Base-by-base conservation (phyloP, 495 filamentous ascomycete species). In the Mytilinidion resinicola region DNA sequence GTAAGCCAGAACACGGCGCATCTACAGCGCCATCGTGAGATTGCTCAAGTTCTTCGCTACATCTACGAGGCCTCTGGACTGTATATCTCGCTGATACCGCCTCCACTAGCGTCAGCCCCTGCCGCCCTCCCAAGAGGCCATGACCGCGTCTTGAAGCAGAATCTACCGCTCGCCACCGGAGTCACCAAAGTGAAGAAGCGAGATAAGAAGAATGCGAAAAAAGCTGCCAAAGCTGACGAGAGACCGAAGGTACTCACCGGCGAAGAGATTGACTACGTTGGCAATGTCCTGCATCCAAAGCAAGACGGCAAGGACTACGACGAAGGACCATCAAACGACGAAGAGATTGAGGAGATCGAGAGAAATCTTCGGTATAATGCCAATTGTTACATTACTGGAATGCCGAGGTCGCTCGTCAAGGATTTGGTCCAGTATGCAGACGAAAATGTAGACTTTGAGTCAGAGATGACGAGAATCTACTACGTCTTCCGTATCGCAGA, bases 341-440 rank as follows among this genome's bases (percentile, higher is more conserved):
- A 51, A 46, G 61, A 64, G 38, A 37, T 64, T n/a, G 61, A 60
- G 15, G 56, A 60, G 52, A 56, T 60, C 17, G 61, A 60, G 34
- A 48, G 20, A 11, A 49, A 57, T 49, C 57, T 64, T 4, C 44
- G 47, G 3, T 64, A 64, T 20, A 51, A 60, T 36, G 61, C 61
- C 10, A 25, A 56, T 6, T 43, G 56, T 1, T 60, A 56, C 47
- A 56, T 46, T 14, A 15, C 14, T 12, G 56, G 61, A 9, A 20
- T 37, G 7, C 42, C 53, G 20, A 12, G 61, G 4, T 15, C 19
- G 9, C 39, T 41, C 0, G 21, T 60, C 3, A 55, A 53, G 20
- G 10, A 11, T 0, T 14, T 53, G 7, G 34, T 14, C 3, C 9
- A 12, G 1, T 43, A 56, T 5, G 1, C 20, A 6, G 34, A 56